phyloP scores from a whole-genome alignment of 2,329 filamentous ascomycete genomes.

The Cryphonectria nitschkei region DNA sequence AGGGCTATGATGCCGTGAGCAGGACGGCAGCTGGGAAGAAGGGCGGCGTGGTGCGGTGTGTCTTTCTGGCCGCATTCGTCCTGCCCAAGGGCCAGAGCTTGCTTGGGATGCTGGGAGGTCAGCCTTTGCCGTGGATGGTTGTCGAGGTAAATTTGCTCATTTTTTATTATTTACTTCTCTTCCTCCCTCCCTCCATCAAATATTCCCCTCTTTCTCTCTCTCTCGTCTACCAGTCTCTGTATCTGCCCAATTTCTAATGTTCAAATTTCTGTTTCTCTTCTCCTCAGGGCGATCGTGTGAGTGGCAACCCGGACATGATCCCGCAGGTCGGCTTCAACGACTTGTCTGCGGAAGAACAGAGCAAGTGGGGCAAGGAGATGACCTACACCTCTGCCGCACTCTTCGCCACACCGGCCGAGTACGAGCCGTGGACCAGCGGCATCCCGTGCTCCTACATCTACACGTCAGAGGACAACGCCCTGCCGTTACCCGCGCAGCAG shows the following conservation, averaged over 20 bases:
- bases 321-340: constrained; percentile 31
- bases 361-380: constrained; percentile 24
- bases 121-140: constrained; percentile 35
- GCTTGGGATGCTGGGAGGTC: constrained; percentile 32
- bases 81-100: constrained; percentile 32
- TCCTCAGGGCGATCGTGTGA: constrained; percentile 25
- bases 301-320: constrained; percentile 21
- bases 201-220: not conserved
- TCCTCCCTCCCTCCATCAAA: not conserved
- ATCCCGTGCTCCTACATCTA: constrained; percentile 30
- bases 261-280: no score
- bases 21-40: constrained; percentile 37
- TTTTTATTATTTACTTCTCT: not conserved
- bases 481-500: constrained; percentile 27
- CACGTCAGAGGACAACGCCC: constrained; percentile 29
- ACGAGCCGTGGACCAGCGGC: constrained; percentile 32
- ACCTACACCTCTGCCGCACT: constrained; percentile 29
- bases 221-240: not conserved
- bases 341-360: constrained; percentile 23
- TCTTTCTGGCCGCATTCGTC: constrained; percentile 37
- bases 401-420: constrained; percentile 28
- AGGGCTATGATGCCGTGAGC: constrained; percentile 37
- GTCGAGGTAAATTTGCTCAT: constrained; percentile 15
- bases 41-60: constrained; percentile 39
- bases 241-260: not conserved